These are phyloP conservation scores for Ephemerocybe angulata DNA, from an alignment of 768 basidiomycete species.

Conservation along the genomic window DNA sequence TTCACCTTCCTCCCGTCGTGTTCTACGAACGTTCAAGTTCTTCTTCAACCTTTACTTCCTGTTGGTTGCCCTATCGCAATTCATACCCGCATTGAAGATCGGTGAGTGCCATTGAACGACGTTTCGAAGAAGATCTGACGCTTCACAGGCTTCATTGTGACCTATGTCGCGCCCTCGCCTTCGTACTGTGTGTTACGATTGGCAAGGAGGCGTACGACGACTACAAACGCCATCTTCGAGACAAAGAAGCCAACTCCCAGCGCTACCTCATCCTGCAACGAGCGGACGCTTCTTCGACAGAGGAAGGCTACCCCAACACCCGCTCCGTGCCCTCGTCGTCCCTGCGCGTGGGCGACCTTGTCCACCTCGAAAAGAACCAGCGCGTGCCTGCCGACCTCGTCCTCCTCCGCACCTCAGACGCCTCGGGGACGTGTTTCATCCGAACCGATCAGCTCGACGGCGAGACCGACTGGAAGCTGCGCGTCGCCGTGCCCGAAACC, in stretches of 20 bases:
- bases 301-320: constrained; percentile 47
- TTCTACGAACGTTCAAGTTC: too few species aligned
- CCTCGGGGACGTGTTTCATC: constrained; percentile 93
- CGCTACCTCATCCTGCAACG: constrained; percentile 82
- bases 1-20: too few species aligned
- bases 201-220: constrained; percentile 99
- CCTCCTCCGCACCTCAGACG: constrained; percentile 82
- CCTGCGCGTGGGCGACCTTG: constrained; percentile 86
- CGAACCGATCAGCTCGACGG: constrained; percentile 97
- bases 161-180: too few species aligned
- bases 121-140: too few species aligned
- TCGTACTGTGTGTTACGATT: constrained; percentile 89
- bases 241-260: constrained; percentile 92
- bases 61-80: too few species aligned
- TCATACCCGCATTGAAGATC: too few species aligned
- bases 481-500: constrained; percentile 80
- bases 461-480: constrained; percentile 98
- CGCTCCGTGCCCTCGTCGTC: constrained; percentile 85
- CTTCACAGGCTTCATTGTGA: too few species aligned
- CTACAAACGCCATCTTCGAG: constrained; percentile 89
- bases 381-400: constrained; percentile 94
- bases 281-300: constrained; percentile 31
- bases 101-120: too few species aligned
- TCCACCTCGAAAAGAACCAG: constrained; percentile 93
- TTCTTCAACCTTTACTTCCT: too few species aligned